phyloP scores from a whole-genome alignment of 1,284 basidiomycete species.

The Ustilago hordei region DNA sequence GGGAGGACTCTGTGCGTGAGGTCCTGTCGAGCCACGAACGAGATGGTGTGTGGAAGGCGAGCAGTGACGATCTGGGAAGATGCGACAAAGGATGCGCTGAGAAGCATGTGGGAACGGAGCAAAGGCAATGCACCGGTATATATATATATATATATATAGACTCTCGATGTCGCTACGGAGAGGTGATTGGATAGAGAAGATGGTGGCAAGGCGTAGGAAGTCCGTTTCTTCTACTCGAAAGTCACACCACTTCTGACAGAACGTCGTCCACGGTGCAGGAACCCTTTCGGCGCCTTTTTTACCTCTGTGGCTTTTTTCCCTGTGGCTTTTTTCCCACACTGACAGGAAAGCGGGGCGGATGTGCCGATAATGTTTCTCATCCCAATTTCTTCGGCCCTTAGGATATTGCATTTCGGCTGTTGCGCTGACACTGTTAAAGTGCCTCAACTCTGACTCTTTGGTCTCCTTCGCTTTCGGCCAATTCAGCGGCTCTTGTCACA shows the following conservation, averaged over 20 bases:
- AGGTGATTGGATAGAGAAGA: background rate
- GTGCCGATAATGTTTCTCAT: background rate
- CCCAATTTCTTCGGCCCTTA: conserved; percentile 22
- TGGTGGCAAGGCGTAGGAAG: background rate
- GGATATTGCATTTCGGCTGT: conserved; percentile 27
- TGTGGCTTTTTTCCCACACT: background rate
- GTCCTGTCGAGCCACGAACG: background rate
- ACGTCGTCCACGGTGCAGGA: background rate
- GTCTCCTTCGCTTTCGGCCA: conserved; percentile 15
- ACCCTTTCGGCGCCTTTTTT: background rate
- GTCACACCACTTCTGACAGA: background rate
- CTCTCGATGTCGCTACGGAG: background rate
- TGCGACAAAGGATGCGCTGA: conserved; percentile 14
- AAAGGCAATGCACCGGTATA: conserved; percentile 5
- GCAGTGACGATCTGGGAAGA: conserved; percentile 6
- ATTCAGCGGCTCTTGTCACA: conserved; percentile 14
- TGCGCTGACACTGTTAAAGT: conserved; percentile 14
- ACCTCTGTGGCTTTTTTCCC: too few relatives aligned
- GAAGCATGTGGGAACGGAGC: conserved; percentile 24
- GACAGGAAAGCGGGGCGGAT: conserved; percentile 5
- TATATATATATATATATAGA: background rate
- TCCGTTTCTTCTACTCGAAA: conserved; percentile 5
- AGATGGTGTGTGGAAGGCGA: conserved; percentile 17
- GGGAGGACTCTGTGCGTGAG: background rate
- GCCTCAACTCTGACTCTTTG: background rate